Evolutionary conservation across 1,284 basidiomycete species (phyloP).

Genomic region (Apiotrichum gamsii): DNA sequence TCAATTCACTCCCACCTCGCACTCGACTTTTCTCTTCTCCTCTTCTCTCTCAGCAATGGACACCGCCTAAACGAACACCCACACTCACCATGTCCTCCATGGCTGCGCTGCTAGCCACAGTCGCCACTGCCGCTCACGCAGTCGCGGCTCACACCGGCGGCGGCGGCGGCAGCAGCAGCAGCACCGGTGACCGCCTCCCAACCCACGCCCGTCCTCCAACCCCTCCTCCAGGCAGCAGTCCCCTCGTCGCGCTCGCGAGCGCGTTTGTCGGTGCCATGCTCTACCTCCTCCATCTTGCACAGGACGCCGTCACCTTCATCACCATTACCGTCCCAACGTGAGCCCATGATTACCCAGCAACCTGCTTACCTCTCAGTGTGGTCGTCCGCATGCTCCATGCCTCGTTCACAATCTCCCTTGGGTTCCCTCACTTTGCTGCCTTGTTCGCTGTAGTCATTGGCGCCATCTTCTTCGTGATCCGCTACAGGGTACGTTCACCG

Average conservation of each 20-base stretch:
- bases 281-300: constrained; percentile 70
- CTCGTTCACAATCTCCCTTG: constrained; percentile 80
- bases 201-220: constrained; percentile 5
- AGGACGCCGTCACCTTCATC: constrained; percentile 62
- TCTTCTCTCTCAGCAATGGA: too few relatives aligned
- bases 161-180: not conserved
- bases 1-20: too few relatives aligned
- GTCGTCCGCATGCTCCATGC: constrained; percentile 65
- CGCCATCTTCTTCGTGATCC: constrained; percentile 72
- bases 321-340: constrained; percentile 71
- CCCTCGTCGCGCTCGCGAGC: constrained; percentile 67
- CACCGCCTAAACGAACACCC: too few relatives aligned
- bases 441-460: constrained; percentile 63
- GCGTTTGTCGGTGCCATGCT: constrained; percentile 77
- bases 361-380: too few relatives aligned
- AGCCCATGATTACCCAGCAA: too few relatives aligned
- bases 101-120: too few relatives aligned
- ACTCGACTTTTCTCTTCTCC: too few relatives aligned
- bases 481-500: constrained; percentile 66
- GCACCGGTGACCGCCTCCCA: not conserved
- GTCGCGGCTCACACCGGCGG: not conserved
- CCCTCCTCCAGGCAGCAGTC: constrained; percentile 45
- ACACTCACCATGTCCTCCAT: too few relatives aligned
- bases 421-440: constrained; percentile 78
- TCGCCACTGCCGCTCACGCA: too few relatives aligned